Evolutionary conservation across 352 stramenopile genomes (phyloP), one percentile per base, ranked within the genome.

Genomic region (Globisporangium spiculum): DNA sequence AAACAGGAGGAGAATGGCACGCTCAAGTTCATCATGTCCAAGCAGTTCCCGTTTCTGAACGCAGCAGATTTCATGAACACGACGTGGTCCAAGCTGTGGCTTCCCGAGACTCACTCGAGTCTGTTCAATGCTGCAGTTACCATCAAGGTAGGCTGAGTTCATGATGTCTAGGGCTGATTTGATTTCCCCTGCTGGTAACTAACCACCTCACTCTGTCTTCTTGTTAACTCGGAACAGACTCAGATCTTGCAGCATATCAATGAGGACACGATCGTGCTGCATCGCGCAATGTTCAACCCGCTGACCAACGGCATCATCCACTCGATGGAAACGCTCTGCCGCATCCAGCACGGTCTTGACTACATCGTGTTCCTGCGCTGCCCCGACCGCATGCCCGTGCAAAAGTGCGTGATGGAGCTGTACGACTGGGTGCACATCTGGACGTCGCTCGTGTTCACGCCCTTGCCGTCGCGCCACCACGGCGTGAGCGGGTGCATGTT

Each of bases 271-370:
- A 67, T 81, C 6, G 72, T 84, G 55, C 44, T 83, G 27, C 72
- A 76, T 44, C 76, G 76, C 48, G 71, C 66, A 1, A 69, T 82
- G 34, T 83, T 77, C 44, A 83, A 82, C 12, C 74, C 74, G n/a
- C 66, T 62, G 41, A 82, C 74, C 0, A 74, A 74, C n/a, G 65
- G 60, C 0, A 56, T 81, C 16, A 50, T 77, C 3, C 75, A 77
- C 58, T 71, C 70, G 1, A 65, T 80, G 50, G 76, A 86, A 56
- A 60, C 71, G 14, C 62, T 79, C 60, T 75, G 70, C 50, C 71
- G 75, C 4, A 67, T 83, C 18, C 68, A 67, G 44, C 63, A 71
- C 27, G 69, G 74, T 24, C 65, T 65, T 36, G 60, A 77, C 41
- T 58, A 54, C 18, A 63, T 83, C 9, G 72, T 86, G 53, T 75